Evolutionary conservation across 1,139 yeast genomes (phyloP), one percentile per base, ranked within the genome.

Genomic region (Insectozyma bohioensis): DNA sequence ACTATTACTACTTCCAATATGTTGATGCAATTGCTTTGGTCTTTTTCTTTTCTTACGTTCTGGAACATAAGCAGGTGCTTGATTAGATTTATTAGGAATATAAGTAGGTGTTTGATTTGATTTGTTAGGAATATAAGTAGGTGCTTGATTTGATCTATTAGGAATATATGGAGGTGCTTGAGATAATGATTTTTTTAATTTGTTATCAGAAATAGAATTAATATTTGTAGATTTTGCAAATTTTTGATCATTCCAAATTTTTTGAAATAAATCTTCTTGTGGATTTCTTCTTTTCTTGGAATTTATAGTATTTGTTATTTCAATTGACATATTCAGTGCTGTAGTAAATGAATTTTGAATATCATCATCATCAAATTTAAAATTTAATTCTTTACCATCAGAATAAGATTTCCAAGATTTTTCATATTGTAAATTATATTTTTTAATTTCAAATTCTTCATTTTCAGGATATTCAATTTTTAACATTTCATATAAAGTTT

Each of bases 381-480:
- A 28, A 20, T 15, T n/a, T 5, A 28, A 19, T 13, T 5, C 15
- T 15, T 5, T 24, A 15, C 18, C 31, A 4, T n/a, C 5, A 18
- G 18, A 20, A 13, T 21, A 31, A 7, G 9, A 11, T 12, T 4
- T 12, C 37, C 39, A 36, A 13, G 30, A 39, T 4, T 33, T 34
- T 23, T 58, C 56, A 20, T 80, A 51, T 6, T 80, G 70, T 17
- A 58, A 49, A 52, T 75, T 72, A 54, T 81, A 72, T 36, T 72
- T 70, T 53, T 85, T 94, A 47, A 88, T 63, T 52, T 83, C 84
- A 41, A 90, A 74, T 19, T 35, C 29, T 9, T 13, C 10, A 23
- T 28, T 20, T 3, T 27, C 28, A 4, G 47, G 45, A 3, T 29
- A 9, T 12, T 30, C 24, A 14, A 37, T 29, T 18, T 44, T 39